Base-by-base conservation (phyloP, 1,139 yeast species). In the Kazachstania sp. region DNA sequence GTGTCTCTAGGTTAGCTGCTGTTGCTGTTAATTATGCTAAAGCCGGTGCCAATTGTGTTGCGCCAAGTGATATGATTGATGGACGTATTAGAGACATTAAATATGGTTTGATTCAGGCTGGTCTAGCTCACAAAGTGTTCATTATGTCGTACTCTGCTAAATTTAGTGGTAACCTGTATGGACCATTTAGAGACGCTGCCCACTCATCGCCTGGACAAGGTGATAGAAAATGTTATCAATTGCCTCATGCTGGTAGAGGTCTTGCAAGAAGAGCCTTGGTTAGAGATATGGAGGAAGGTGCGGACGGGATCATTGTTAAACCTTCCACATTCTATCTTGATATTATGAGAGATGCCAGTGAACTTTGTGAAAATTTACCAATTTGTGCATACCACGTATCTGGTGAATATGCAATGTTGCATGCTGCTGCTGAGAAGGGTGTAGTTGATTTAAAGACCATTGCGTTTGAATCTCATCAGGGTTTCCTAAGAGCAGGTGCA, bases 61-160 rank as follows among this genome's bases (percentile, higher is more conserved):
- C 98, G 1, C 99, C 99, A 16, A 84, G 95, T 13, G 98, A 92
- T 66, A 92, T 94, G 98, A 83, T 90, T 64, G 99, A 92, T 65
- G 99, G 98, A 20, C 78, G 98, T 60, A 81, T 94, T 54, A 74
- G 77, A 53, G 97, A 87, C 48, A 92, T 92, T 66, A 92, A 94
- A 66, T 70, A 72, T 45, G 97, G 95, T 1, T 74, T 92, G 40
- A 80, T 92, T 46, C 80, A 80, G 43, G 90, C 86, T n/a, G 83
- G 82, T 19, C 68, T 92, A 49, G 95, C 95, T 26, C 95, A 92
- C 68, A 81, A 83, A 64, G 82, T 90, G 48, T 79, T 92, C 72
- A 80, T 92, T 39, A 83, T 94, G 86, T 84, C 96, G 4, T 92
- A 92, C 68, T 79, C 95, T 20, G 98, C 98, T 49, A 92, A 92